Base-by-base conservation (phyloP, 2,329 filamentous ascomycete species). In the Phaeosphaeriaceae sp. region DNA sequence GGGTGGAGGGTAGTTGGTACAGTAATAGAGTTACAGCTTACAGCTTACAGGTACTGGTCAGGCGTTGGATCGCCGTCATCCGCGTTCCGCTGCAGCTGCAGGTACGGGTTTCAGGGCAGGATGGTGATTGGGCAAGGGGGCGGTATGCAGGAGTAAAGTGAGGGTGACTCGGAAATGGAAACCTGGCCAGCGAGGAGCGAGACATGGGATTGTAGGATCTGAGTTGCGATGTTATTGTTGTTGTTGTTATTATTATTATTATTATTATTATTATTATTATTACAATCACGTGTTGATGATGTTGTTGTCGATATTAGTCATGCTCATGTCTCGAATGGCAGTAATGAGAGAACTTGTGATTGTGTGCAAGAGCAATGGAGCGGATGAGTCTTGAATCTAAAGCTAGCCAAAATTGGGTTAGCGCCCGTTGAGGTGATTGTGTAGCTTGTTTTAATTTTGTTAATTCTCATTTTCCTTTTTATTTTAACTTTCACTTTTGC, bases 371-470 rank as follows among this genome's bases (percentile, higher is more conserved):
- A n/a, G n/a, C n/a, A n/a, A n/a, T n/a, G n/a, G n/a, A 33, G 30
- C 13, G 36, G 42, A 16, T 40, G 40, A 40, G 48, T 30, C 26
- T 35, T 43, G 52, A 41, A 54, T 52, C n/a, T n/a, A n/a, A n/a
- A n/a, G n/a, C n/a, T n/a, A n/a, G n/a, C n/a, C n/a, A n/a, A n/a
- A n/a, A n/a, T n/a, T n/a, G 21, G 26, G 20, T 48, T 54, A 56
- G 50, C 30, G 29, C 41, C 52, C 50, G 54, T 56, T 58, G 35
- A n/a, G n/a, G n/a, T n/a, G n/a, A n/a, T n/a, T n/a, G n/a, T n/a
- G 47, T 26, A 12, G 34, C 32, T 26, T 39, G 39, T 46, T 23
- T 45, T 43, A 41, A 37, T 42, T 21, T 15, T 46, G 32, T 30
- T 38, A n/a, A n/a, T n/a, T n/a, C n/a, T n/a, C n/a, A n/a, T n/a